A percentile compares a stretch with the other conserved stretches of the same genome.
phyloP scores from a whole-genome alignment of 805 yeast species.

The Lipomyces anomalus region DNA sequence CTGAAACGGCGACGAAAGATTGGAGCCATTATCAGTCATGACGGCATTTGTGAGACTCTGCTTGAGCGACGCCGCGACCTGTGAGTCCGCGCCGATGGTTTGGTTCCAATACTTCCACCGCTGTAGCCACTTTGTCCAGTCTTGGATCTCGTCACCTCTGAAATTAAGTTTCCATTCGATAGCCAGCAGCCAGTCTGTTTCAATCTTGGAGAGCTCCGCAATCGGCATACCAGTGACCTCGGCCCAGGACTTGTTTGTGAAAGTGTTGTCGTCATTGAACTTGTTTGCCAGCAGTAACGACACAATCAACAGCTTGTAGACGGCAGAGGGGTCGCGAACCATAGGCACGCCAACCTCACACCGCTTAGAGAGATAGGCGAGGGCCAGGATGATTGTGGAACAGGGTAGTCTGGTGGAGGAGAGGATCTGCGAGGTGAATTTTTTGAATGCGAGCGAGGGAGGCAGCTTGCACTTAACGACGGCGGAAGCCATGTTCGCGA shows the following conservation, averaged over 20 bases:
- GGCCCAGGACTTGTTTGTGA: constrained; percentile 91
- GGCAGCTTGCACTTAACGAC: constrained; percentile 33
- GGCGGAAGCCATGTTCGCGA: constrained; percentile 67
- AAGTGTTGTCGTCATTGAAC: constrained; percentile 93
- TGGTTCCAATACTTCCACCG: constrained; percentile 8
- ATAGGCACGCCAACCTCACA: constrained; percentile 27
- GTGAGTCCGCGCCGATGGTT: constrained; percentile 1
- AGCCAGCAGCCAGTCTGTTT: constrained; percentile 60
- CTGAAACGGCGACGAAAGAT: not conserved
- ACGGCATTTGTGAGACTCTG: not conserved
- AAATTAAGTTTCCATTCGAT: constrained; percentile 56
- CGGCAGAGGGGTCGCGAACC: constrained; percentile 27
- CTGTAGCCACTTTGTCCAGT: constrained; percentile 34
- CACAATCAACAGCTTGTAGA: constrained; percentile 54
- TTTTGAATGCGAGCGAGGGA: constrained; percentile 49
- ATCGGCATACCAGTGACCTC: constrained; percentile 84
- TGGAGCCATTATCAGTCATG: not conserved
- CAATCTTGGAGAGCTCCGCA: constrained; percentile 55
- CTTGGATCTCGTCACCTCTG: constrained; percentile 30
- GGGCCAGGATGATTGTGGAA: constrained; percentile 70
- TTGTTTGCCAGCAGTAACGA: constrained; percentile 83
- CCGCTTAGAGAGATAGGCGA: constrained; percentile 71
- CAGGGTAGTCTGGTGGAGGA: constrained; percentile 84
- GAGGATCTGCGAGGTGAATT: constrained; percentile 60
- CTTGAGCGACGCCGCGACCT: not conserved